These are phyloP conservation scores for Mycena metata DNA, from an alignment of 768 basidiomycete species.

Conservation along the genomic window DNA sequence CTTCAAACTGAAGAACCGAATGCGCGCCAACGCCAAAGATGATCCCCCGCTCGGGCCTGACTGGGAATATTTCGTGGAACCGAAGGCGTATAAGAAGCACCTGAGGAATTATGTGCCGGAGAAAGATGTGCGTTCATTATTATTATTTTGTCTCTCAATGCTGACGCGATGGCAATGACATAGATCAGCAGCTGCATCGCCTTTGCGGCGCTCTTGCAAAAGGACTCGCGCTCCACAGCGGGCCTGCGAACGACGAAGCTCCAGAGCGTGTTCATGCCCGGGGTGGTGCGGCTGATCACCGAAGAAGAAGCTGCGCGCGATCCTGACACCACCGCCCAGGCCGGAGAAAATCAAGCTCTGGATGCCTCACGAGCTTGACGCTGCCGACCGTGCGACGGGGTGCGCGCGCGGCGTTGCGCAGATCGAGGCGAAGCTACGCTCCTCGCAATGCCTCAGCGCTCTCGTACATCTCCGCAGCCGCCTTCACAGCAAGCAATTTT, in stretches of 20 bases:
- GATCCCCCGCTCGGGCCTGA: slow-evolving; percentile 7
- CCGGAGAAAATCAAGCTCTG: slow-evolving; percentile 1
- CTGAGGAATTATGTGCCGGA: slow-evolving; percentile 9
- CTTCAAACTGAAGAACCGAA: slow-evolving; percentile 3
- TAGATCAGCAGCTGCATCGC: slow-evolving; percentile 7
- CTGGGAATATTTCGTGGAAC: slow-evolving; percentile 1
- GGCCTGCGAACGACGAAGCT: neutral
- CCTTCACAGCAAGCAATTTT: neutral
- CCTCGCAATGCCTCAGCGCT: neutral
- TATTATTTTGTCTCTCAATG: too few species aligned
- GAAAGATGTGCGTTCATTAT: slow-evolving; percentile 1
- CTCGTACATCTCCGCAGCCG: neutral
- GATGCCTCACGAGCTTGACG: slow-evolving; percentile 5
- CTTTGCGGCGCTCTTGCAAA: neutral
- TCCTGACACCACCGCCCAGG: neutral
- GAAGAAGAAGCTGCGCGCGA: neutral
- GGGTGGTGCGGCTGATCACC: neutral
- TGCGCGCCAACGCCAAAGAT: neutral
- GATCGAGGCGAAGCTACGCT: neutral
- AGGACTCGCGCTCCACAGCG: neutral
- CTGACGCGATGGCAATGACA: too few species aligned
- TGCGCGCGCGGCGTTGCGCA: neutral
- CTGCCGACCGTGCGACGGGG: neutral
- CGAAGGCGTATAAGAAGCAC: neutral
- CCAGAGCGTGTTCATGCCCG: slow-evolving; percentile 5